phyloP scores from a whole-genome alignment of 164 flowering plant genomes.

The Magnolia officinalis region DNA sequence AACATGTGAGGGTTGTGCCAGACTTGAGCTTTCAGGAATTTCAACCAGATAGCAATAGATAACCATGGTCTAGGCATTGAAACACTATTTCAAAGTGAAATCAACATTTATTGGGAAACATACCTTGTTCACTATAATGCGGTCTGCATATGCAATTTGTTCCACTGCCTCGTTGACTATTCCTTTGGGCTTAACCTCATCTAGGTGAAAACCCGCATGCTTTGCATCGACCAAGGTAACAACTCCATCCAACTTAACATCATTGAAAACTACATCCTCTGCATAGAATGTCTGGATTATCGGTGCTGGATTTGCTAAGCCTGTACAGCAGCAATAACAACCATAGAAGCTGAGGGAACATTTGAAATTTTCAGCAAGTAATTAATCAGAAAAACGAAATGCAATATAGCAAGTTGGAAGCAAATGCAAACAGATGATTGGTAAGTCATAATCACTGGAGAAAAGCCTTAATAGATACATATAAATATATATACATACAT shows the following conservation, averaged over 20 bases:
- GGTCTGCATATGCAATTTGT: conserved; percentile 92
- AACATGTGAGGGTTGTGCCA: background rate
- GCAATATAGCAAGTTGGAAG: too few species aligned
- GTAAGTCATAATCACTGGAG: too few species aligned
- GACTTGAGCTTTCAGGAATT: background rate
- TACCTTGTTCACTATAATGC: conserved; percentile 95
- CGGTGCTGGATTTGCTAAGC: conserved; percentile 97
- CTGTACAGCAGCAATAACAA: conserved; percentile 29
- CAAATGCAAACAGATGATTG: too few species aligned
- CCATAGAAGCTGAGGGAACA: background rate
- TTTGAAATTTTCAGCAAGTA: background rate
- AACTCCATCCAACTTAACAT: conserved; percentile 96
- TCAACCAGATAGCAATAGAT: background rate
- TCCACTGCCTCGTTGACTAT: conserved; percentile 94
- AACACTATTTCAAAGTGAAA: background rate
- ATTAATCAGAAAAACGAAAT: background rate
- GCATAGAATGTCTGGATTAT: conserved; percentile 98
- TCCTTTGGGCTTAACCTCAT: conserved; percentile 90
- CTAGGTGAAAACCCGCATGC: conserved; percentile 70
- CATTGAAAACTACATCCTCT: conserved; percentile 77
- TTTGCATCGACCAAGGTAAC: conserved; percentile 97
- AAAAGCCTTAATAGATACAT: too few species aligned
- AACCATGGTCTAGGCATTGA: background rate
- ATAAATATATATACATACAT: too few species aligned
- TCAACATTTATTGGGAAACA: background rate